Percentiles rank a stretch among this genome's conserved stretches.
Conservation (phyloP, 192 early-diverging fungal genomes). For the Coemansia sp. region DNA sequence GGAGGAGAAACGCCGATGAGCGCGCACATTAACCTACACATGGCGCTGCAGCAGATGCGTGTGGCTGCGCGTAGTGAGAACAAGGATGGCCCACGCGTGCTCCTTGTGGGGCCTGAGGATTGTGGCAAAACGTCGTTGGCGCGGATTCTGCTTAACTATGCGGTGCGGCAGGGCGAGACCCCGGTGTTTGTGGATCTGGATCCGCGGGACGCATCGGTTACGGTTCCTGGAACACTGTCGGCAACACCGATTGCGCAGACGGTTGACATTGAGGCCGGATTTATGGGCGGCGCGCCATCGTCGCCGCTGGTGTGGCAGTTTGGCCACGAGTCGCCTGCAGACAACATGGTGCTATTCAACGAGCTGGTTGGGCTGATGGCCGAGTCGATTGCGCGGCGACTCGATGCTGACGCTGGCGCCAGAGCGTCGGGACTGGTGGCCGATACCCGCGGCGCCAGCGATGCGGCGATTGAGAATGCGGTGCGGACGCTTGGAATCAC, state of each 20-base stretch:
- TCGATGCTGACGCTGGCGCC: constrained; percentile 59
- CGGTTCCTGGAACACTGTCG: constrained; percentile 83
- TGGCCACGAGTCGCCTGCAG: constrained; percentile 72
- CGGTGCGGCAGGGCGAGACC: constrained; percentile 66
- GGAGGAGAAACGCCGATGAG: constrained; percentile 97
- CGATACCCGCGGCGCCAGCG: constrained; percentile 75
- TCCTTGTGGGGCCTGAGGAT: constrained; percentile 91
- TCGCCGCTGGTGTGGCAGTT: constrained; percentile 90
- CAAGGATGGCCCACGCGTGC: constrained; percentile 58
- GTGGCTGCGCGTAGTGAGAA: constrained; percentile 19
- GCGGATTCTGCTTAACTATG: constrained; percentile 88
- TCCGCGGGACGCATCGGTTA: constrained; percentile 70
- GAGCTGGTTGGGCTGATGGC: constrained; percentile 67
- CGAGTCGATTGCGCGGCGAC: constrained; percentile 61
- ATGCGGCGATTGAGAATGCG: constrained; percentile 72
- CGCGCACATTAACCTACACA: constrained; percentile 83
- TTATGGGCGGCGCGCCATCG: constrained; percentile 61
- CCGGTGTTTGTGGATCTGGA: constrained; percentile 89
- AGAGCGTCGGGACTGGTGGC: constrained; percentile 77
- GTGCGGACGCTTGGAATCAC: constrained; percentile 74
- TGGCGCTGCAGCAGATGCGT: constrained; percentile 81
- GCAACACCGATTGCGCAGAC: constrained; percentile 74
- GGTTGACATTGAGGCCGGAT: constrained; percentile 83
- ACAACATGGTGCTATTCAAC: constrained; percentile 81
- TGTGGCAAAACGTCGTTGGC: constrained; percentile 88